phyloP scores from a whole-genome alignment of 371 early-diverging fungal genomes.

The Nematocida minor region DNA sequence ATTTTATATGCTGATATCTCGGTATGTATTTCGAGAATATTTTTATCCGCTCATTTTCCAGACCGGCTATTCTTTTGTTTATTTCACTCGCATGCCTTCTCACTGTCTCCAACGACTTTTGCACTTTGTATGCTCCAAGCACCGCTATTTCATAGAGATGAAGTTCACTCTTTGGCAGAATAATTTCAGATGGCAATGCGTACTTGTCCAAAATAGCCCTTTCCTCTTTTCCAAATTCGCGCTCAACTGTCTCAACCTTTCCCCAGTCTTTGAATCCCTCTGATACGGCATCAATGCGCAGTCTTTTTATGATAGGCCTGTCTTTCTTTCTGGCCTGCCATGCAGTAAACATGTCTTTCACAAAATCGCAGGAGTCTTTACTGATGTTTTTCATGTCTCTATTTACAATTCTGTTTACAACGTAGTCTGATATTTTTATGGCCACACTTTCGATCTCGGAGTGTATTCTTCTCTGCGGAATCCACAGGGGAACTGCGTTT shows the following conservation, averaged over 20 bases:
- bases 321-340: constrained; percentile 31
- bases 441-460: constrained; percentile 5
- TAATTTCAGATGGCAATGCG: background rate
- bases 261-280: constrained; percentile 17
- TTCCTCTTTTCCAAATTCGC: no score
- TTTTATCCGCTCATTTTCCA: background rate
- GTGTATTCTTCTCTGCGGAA: constrained; percentile 19
- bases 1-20: constrained; percentile 16
- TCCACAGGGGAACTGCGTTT: background rate
- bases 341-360: constrained; percentile 31
- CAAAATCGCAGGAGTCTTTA: background rate
- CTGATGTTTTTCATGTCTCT: background rate
- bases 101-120: background rate
- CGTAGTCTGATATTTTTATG: background rate
- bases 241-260: background rate
- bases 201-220: background rate
- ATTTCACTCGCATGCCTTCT: background rate
- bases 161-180: background rate
- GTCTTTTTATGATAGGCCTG: constrained; percentile 29
- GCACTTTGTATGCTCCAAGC: background rate
- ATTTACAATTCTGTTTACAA: constrained; percentile 23
- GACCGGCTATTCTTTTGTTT: background rate
- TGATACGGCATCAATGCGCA: constrained; percentile 12
- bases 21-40: background rate
- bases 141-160: constrained; percentile 1